Evolutionary conservation across 1,284 basidiomycete species (phyloP), one percentile per base, ranked within the genome.

Genomic region (Singerocomus rubriflavus): DNA sequence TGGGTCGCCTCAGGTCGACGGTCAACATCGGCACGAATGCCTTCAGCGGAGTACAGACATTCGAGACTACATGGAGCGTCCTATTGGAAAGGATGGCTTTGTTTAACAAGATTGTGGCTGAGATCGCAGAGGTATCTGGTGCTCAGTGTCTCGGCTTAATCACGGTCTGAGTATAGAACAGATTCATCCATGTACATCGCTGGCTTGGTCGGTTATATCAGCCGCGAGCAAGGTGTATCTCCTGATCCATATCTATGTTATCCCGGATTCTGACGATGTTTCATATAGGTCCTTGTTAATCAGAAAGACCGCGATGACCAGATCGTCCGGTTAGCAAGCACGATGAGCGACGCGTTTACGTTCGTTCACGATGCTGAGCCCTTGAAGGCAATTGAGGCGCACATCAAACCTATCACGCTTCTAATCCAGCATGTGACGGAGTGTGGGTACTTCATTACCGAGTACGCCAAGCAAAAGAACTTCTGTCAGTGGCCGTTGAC

Each of bases 161-260:
- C 25, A 4, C 9, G 4, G 5, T 12, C 41, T 52, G 25, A 52
- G 30, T 11, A 4, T 2, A 4, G 25, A 2, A 45, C 7, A 52
- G 50, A 36, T 52, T 25, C 49, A 52, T 10, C 51, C 51, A 0
- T 52, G 51, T 21, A 10, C 25, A 11, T 52, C 48, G 33, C 31
- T 51, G 30, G 46, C 46, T 29, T 48, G 46, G 46, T 48, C 46
- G 4, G 46, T 44, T 8, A 35, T 48, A 34, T 51, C 48, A 5
- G 36, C 35, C 26, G 41, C 32, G 31, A 44, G 27, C 32, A 41
- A 52, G 42, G 51, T 52, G 2, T 37, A 21, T 32, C n/a, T 35
- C 10, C 26, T 44, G 13, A 2, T 31, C 36, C 13, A 25, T 17
- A 13, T 39, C 30, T 11, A 5, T 33, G 4, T 10, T 5, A 13